Percentiles rank a stretch among this genome's conserved stretches.
Conservation (phyloP, 2,329 filamentous ascomycete genomes). For the Penicillium occitanis region DNA sequence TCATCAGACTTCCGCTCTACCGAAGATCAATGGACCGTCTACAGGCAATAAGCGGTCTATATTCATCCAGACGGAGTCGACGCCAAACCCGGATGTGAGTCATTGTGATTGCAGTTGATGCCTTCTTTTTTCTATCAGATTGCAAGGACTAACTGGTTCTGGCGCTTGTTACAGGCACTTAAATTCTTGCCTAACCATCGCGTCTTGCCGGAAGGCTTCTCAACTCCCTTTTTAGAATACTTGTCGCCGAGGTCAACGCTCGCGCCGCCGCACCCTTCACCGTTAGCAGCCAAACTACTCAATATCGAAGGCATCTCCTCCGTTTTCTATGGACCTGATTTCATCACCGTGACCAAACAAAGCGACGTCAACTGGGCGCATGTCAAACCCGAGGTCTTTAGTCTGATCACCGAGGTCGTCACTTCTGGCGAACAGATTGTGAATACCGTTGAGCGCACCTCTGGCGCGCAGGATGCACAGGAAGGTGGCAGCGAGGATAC, state of each 20-base stretch:
- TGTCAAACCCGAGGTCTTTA: constrained; percentile 92
- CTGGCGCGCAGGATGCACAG: constrained; percentile 50
- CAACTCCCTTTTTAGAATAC: constrained; percentile 85
- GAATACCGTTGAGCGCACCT: constrained; percentile 63
- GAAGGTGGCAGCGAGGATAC: constrained; percentile 61
- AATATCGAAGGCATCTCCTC: constrained; percentile 92
- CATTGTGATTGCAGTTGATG: not conserved
- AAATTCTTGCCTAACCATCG: constrained; percentile 93
- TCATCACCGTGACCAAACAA: constrained; percentile 94
- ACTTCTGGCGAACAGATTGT: constrained; percentile 81
- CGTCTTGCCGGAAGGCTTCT: constrained; percentile 72
- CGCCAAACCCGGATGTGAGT: constrained; percentile 83
- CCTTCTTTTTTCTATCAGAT: not conserved
- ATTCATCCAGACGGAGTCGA: constrained; percentile 96
- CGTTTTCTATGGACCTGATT: constrained; percentile 91
- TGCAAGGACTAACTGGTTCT: not conserved
- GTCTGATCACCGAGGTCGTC: constrained; percentile 88
- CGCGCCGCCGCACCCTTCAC: constrained; percentile 83
- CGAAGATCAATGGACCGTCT: constrained; percentile 41
- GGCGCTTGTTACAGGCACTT: constrained; percentile 55
- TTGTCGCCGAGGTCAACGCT: constrained; percentile 84
- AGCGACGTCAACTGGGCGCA: constrained; percentile 88
- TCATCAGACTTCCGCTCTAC: constrained; percentile 40
- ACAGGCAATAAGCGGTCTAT: constrained; percentile 65
- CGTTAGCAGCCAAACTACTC: constrained; percentile 84